Conservation (phyloP, 2,329 filamentous ascomycete species). For the Arthroderma sp. region DNA sequence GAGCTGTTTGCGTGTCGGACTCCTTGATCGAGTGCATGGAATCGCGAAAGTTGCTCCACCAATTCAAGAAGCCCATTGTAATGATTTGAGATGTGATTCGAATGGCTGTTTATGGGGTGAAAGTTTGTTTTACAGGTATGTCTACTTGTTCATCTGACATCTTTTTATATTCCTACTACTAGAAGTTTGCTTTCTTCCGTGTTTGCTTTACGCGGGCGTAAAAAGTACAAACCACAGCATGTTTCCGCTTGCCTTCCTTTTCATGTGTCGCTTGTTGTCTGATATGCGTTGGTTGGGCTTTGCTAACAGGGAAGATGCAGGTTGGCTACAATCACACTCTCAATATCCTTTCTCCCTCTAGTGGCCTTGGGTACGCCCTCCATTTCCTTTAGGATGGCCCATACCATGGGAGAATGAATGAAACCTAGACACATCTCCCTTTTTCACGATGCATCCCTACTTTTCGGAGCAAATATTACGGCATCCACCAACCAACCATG, state of each 20-base stretch:
- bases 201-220: not conserved
- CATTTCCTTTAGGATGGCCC: too few relatives aligned
- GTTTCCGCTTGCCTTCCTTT: not conserved
- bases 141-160: not conserved
- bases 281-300: not conserved
- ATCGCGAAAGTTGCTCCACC: conserved; percentile 12
- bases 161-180: not conserved
- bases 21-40: conserved; percentile 9
- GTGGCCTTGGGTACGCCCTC: too few relatives aligned
- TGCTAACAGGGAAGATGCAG: not conserved
- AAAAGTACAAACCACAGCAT: not conserved
- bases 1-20: conserved; percentile 3
- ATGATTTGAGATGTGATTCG: not conserved
- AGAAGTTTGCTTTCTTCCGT: not conserved
- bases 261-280: not conserved
- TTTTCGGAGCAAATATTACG: not conserved
- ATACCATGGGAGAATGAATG: too few relatives aligned
- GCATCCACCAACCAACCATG: not conserved
- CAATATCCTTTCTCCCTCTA: too few relatives aligned
- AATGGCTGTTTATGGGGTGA: not conserved
- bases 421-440: too few relatives aligned
- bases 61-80: conserved; percentile 1
- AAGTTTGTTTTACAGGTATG: not conserved
- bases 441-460: too few relatives aligned
- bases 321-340: not conserved